Percentiles rank a stretch among this genome's conserved stretches.
Evolutionary conservation across 495 filamentous ascomycete species (phyloP).

Genomic region (Tuber borchii): DNA sequence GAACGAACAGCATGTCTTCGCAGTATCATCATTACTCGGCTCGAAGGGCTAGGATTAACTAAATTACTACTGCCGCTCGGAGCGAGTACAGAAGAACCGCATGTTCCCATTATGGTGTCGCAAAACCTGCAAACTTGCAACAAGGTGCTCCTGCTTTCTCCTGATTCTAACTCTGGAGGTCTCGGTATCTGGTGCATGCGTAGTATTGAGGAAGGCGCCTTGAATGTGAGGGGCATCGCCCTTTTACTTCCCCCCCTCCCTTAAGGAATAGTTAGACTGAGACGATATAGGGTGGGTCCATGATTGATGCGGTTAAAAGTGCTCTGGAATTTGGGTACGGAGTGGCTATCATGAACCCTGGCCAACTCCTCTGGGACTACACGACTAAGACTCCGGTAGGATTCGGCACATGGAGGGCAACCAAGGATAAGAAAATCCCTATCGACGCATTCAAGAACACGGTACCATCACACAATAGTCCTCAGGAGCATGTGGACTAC

Average conservation of each 20-base stretch:
- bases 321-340: slow-evolving; percentile 31
- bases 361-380: slow-evolving; percentile 64
- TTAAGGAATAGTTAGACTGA: slow-evolving; percentile 35
- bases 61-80: slow-evolving; percentile 56
- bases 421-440: slow-evolving; percentile 53
- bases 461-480: slow-evolving; percentile 51
- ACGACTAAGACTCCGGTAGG: slow-evolving; percentile 53
- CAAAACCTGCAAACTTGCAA: slow-evolving; percentile 46
- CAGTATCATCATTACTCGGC: slow-evolving; percentile 54
- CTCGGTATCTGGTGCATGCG: slow-evolving; percentile 38
- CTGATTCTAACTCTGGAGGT: slow-evolving; percentile 25
- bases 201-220: slow-evolving; percentile 25
- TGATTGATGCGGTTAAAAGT: slow-evolving; percentile 26
- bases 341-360: slow-evolving; percentile 65
- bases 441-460: slow-evolving; percentile 50
- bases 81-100: slow-evolving; percentile 47
- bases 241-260: not conserved
- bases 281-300: slow-evolving; percentile 25
- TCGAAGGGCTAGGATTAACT: slow-evolving; percentile 53
- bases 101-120: slow-evolving; percentile 63
- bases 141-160: slow-evolving; percentile 34
- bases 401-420: slow-evolving; percentile 47
- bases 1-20: slow-evolving; percentile 45
- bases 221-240: slow-evolving; percentile 13
- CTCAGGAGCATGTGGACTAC: slow-evolving; percentile 53